phyloP scores from a whole-genome alignment of 768 basidiomycete species.

The Cytidiella melzeri region DNA sequence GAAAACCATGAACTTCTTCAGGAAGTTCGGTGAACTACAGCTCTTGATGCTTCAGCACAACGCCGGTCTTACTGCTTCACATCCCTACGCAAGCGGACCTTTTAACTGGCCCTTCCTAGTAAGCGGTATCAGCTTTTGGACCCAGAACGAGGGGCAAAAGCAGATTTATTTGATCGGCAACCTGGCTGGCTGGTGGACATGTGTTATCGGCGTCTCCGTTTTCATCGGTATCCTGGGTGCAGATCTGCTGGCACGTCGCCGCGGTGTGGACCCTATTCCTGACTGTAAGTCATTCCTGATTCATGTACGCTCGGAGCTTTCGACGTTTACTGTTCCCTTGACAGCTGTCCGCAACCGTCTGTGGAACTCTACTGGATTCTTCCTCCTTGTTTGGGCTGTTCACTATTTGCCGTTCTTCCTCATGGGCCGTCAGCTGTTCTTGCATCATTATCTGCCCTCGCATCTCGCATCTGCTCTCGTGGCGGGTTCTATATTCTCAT shows the following conservation, averaged over 20 bases:
- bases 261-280: slow-evolving; percentile 80
- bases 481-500: slow-evolving; percentile 88
- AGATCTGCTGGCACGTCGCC: slow-evolving; percentile 81
- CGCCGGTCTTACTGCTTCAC: slow-evolving; percentile 95
- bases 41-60: slow-evolving; percentile 97
- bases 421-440: slow-evolving; percentile 93
- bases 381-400: slow-evolving; percentile 88
- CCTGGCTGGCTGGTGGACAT: slow-evolving; percentile 91
- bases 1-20: slow-evolving; percentile 86
- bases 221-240: slow-evolving; percentile 88
- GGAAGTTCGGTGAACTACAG: slow-evolving; percentile 91
- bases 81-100: slow-evolving; percentile 94
- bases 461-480: slow-evolving; percentile 90
- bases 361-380: slow-evolving; percentile 95
- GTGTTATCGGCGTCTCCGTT: slow-evolving; percentile 78
- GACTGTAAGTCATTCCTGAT: slow-evolving; percentile 66
- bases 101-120: slow-evolving; percentile 98
- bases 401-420: slow-evolving; percentile 98
- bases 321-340: slow-evolving; percentile 1
- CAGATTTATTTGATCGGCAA: slow-evolving; percentile 98
- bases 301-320: neutral
- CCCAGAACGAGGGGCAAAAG: slow-evolving; percentile 71
- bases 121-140: slow-evolving; percentile 99
- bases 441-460: slow-evolving; percentile 97
- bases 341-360: slow-evolving; percentile 88